Conservation (phyloP, 2,329 filamentous ascomycete genomes). For the Hypoxylon sp. region DNA sequence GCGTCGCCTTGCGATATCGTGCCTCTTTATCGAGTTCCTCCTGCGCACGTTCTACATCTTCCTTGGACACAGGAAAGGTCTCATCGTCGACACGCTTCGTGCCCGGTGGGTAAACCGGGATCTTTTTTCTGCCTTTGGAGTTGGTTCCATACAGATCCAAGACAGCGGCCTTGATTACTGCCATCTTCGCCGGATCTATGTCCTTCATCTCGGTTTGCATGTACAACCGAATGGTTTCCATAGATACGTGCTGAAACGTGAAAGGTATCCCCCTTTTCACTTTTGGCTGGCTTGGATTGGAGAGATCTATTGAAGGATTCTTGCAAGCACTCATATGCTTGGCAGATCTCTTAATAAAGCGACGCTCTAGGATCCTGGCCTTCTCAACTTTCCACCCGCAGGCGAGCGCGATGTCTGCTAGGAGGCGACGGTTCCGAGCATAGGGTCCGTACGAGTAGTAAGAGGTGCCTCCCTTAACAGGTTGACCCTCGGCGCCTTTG, state of each 20-base stretch:
- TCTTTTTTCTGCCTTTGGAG: slow-evolving; percentile 26
- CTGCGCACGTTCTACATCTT: slow-evolving; percentile 23
- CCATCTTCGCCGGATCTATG: slow-evolving; percentile 28
- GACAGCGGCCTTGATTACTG: slow-evolving; percentile 33
- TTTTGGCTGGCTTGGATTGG: slow-evolving; percentile 24
- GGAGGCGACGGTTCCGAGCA: slow-evolving; percentile 33
- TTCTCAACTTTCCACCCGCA: slow-evolving; percentile 34
- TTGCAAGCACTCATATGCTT: not conserved
- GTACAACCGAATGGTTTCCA: slow-evolving; percentile 10
- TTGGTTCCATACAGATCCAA: slow-evolving; percentile 31
- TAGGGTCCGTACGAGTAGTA: slow-evolving; percentile 31
- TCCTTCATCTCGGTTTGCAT: slow-evolving; percentile 16
- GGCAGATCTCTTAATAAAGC: slow-evolving; percentile 10
- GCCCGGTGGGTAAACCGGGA: slow-evolving; percentile 12
- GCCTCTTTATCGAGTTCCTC: slow-evolving; percentile 22
- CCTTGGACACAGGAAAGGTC: slow-evolving; percentile 22
- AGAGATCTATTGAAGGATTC: not conserved
- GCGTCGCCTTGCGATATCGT: not conserved
- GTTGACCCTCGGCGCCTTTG: slow-evolving; percentile 18
- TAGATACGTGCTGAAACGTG: slow-evolving; percentile 33
- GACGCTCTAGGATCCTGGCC: slow-evolving; percentile 22
- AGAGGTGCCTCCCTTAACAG: slow-evolving; percentile 25
- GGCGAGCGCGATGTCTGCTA: slow-evolving; percentile 35
- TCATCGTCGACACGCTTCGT: slow-evolving; percentile 24
- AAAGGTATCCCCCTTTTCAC: slow-evolving; percentile 22